Evolutionary conservation across 768 basidiomycete genomes (phyloP).

Genomic region (Hemileccinum rubropunctum): DNA sequence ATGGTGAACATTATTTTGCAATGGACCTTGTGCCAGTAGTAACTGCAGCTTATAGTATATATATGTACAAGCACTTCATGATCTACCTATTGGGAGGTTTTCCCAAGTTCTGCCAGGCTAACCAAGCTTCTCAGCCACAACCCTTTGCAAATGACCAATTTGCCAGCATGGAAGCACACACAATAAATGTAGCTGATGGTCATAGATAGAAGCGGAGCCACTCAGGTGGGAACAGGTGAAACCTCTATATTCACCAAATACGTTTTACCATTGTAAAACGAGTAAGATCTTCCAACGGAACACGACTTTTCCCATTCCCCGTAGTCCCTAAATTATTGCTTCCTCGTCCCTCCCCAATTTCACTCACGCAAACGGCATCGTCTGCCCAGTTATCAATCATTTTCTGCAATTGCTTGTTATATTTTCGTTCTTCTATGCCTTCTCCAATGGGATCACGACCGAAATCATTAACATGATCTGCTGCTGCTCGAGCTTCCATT

Average conservation of each 20-base stretch:
- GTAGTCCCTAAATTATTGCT: slow-evolving; percentile 18
- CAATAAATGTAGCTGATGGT: too few relatives aligned
- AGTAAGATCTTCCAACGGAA: slow-evolving; percentile 85
- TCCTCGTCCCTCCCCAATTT: slow-evolving; percentile 60
- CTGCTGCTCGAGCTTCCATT: slow-evolving; percentile 73
- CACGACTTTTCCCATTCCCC: slow-evolving; percentile 42
- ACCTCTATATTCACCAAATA: slow-evolving; percentile 62
- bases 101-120: too few relatives aligned
- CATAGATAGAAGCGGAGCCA: too few relatives aligned
- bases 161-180: too few relatives aligned
- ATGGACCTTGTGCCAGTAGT: too few relatives aligned
- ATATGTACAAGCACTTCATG: too few relatives aligned
- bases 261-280: slow-evolving; percentile 96
- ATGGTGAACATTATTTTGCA: too few relatives aligned
- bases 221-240: too few relatives aligned
- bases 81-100: too few relatives aligned
- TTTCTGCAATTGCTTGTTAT: slow-evolving; percentile 77
- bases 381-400: slow-evolving; percentile 68
- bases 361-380: slow-evolving; percentile 61
- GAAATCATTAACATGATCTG: slow-evolving; percentile 81
- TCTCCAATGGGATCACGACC: slow-evolving; percentile 92
- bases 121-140: too few relatives aligned
- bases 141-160: too few relatives aligned
- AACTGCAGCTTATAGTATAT: too few relatives aligned
- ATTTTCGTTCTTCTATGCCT: slow-evolving; percentile 81